phyloP scores from a whole-genome alignment of 2,329 filamentous ascomycete genomes.

The Elsinoe ampelina region DNA sequence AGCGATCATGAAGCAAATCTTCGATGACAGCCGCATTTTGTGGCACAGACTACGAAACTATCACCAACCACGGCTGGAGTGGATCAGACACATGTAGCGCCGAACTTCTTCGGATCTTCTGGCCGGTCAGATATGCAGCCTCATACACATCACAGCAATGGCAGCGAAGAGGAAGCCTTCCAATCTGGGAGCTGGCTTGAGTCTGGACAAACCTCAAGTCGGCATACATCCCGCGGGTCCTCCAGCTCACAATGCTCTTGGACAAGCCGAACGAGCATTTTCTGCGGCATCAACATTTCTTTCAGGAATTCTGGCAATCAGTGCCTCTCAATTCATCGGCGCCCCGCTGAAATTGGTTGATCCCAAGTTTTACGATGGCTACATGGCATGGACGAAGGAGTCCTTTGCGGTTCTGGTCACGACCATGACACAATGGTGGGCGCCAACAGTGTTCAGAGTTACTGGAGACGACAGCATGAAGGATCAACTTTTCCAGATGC shows the following conservation, averaged over 20 bases:
- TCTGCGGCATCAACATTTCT: conserved; percentile 42
- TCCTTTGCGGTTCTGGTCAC: conserved; percentile 71
- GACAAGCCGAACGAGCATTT: conserved; percentile 42
- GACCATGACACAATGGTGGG: conserved; percentile 77
- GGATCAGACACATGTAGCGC: neutral
- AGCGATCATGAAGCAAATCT: conserved; percentile 5
- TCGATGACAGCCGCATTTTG: conserved; percentile 11
- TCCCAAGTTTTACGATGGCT: conserved; percentile 69
- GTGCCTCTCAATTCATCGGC: conserved; percentile 65
- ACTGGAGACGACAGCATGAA: conserved; percentile 73
- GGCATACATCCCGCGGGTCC: conserved; percentile 34
- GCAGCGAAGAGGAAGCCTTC: conserved; percentile 16
- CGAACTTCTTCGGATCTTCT: neutral
- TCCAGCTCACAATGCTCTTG: conserved; percentile 37
- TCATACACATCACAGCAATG: conserved; percentile 10
- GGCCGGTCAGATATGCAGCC: conserved; percentile 9
- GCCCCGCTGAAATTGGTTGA: conserved; percentile 67
- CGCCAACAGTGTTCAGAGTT: conserved; percentile 67
- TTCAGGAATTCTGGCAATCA: conserved; percentile 43
- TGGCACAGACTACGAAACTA: neutral
- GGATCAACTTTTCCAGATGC: conserved; percentile 59
- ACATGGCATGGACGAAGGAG: conserved; percentile 80
- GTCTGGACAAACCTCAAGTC: conserved; percentile 28
- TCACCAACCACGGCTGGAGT: neutral
- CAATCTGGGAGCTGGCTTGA: conserved; percentile 35